phyloP scores from a whole-genome alignment of 305 asterid genomes.

The Petunia hybrid region DNA sequence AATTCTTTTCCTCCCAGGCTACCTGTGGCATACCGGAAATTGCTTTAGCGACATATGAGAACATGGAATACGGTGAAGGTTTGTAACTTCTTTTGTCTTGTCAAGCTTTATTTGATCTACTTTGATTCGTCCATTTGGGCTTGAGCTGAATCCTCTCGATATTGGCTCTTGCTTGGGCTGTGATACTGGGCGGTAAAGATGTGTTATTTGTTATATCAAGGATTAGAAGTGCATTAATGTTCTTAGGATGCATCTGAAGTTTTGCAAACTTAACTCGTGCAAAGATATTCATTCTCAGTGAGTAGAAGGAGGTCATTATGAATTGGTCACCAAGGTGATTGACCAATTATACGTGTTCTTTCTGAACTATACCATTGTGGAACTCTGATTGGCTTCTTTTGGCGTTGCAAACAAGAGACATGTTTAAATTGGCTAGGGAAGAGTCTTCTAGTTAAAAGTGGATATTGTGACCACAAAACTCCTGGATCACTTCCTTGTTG shows the following conservation, averaged over 20 bases:
- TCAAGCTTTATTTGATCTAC: conserved; percentile 32
- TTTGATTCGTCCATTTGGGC: conserved; percentile 23
- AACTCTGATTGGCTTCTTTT: neutral
- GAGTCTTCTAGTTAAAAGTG: conserved; percentile 29
- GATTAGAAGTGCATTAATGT: conserved; percentile 23
- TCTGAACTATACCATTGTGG: conserved; percentile 1
- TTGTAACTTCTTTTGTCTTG: conserved; percentile 40
- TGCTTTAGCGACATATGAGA: conserved; percentile 90
- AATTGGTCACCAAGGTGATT: conserved; percentile 16
- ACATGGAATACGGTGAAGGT: conserved; percentile 99
- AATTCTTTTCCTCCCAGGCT: conserved; percentile 65
- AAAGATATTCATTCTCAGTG: conserved; percentile 17
- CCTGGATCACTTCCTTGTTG: conserved; percentile 6
- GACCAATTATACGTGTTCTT: conserved; percentile 13
- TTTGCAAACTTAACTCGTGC: neutral
- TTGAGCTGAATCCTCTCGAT: conserved; percentile 31
- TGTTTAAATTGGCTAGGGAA: conserved; percentile 23
- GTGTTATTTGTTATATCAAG: neutral
- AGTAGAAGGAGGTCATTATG: conserved; percentile 6
- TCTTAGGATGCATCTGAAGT: conserved; percentile 13
- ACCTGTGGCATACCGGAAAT: conserved; percentile 98
- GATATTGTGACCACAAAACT: neutral
- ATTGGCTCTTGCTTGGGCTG: neutral
- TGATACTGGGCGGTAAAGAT: neutral
- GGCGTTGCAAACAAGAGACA: conserved; percentile 6